Conservation (phyloP, 202 grass and related monocot genomes). For the Musa balbisiana region DNA sequence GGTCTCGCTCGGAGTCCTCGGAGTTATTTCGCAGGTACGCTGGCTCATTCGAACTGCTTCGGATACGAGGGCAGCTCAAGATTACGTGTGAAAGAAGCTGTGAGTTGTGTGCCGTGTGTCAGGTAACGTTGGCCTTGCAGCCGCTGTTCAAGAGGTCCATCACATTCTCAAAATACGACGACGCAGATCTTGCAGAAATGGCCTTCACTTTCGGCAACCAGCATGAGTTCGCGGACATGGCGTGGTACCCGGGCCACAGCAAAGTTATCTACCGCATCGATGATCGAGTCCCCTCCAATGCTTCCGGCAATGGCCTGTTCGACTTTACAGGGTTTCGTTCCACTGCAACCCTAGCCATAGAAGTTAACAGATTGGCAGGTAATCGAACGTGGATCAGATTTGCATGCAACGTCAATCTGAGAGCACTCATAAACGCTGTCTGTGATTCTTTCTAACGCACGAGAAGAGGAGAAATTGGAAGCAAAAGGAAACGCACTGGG, state of each 20-base stretch:
- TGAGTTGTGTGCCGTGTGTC: not conserved
- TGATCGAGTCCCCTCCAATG: slow-evolving; percentile 13
- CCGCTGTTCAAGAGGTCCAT: slow-evolving; percentile 72
- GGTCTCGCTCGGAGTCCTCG: slow-evolving; percentile 22
- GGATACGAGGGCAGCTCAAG: too few relatives aligned
- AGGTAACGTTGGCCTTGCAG: slow-evolving; percentile 61
- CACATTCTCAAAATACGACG: slow-evolving; percentile 34
- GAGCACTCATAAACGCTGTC: too few relatives aligned
- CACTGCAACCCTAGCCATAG: slow-evolving; percentile 14
- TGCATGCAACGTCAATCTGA: too few relatives aligned
- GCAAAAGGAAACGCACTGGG: slow-evolving; percentile 15
- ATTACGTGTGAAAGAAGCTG: too few relatives aligned
- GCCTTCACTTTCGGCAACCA: slow-evolving; percentile 13
- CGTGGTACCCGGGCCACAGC: slow-evolving; percentile 30
- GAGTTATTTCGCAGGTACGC: slow-evolving; percentile 16
- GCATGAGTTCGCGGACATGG: slow-evolving; percentile 34
- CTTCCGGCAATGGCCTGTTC: slow-evolving; percentile 24
- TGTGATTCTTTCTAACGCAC: too few relatives aligned
- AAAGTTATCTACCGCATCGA: slow-evolving; percentile 29
- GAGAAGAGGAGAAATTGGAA: slow-evolving; percentile 39
- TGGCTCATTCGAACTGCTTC: too few relatives aligned
- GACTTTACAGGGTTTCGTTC: slow-evolving; percentile 37
- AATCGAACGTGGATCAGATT: too few relatives aligned
- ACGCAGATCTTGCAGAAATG: slow-evolving; percentile 34
- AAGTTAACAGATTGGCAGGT: slow-evolving; percentile 34